These are phyloP conservation scores for Voacanga thouarsii DNA, from an alignment of 257 asterid genomes.

Conservation along the genomic window DNA sequence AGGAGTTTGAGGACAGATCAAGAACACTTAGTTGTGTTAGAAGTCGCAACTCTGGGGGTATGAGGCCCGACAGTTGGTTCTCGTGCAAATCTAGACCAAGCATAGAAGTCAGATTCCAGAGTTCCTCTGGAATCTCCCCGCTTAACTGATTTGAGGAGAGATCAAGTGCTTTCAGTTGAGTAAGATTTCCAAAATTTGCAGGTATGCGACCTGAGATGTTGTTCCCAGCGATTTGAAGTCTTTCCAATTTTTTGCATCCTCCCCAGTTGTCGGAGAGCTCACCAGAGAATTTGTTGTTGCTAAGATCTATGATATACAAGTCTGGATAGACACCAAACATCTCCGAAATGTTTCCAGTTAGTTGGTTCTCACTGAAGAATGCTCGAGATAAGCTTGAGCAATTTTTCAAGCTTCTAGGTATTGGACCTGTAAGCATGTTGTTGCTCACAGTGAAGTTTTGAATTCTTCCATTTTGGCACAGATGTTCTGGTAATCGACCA, in stretches of 20 bases:
- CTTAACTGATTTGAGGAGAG: slow-evolving; percentile 31
- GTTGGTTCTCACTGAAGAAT: slow-evolving; percentile 27
- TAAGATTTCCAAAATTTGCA: too few relatives aligned
- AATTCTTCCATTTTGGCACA: too few relatives aligned
- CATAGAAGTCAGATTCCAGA: slow-evolving; percentile 21
- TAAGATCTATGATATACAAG: slow-evolving; percentile 23
- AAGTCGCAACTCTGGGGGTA: slow-evolving; percentile 26
- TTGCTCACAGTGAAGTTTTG: too few relatives aligned
- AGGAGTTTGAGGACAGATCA: slow-evolving; percentile 11
- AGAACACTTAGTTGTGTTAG: slow-evolving; percentile 8
- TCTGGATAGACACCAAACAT: slow-evolving; percentile 33
- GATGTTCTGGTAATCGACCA: too few relatives aligned
- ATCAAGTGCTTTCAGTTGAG: slow-evolving; percentile 17
- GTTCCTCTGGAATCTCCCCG: slow-evolving; percentile 31
- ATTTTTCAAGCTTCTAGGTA: slow-evolving; percentile 26
- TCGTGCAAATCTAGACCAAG: slow-evolving; percentile 16
- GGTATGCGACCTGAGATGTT: too few relatives aligned
- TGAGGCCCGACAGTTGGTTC: slow-evolving; percentile 30
- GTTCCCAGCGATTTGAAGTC: too few relatives aligned
- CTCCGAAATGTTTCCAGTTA: slow-evolving; percentile 30
- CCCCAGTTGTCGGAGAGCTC: too few relatives aligned
- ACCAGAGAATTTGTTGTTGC: slow-evolving; percentile 18
- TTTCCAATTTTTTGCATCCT: too few relatives aligned
- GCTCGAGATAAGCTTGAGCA: slow-evolving; percentile 16
- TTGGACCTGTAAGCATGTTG: slow-evolving; percentile 28